Evolutionary conservation across 2,329 filamentous ascomycete species (phyloP), one percentile per base, ranked within the genome.

Genomic region (Calonectria henricotiae): DNA sequence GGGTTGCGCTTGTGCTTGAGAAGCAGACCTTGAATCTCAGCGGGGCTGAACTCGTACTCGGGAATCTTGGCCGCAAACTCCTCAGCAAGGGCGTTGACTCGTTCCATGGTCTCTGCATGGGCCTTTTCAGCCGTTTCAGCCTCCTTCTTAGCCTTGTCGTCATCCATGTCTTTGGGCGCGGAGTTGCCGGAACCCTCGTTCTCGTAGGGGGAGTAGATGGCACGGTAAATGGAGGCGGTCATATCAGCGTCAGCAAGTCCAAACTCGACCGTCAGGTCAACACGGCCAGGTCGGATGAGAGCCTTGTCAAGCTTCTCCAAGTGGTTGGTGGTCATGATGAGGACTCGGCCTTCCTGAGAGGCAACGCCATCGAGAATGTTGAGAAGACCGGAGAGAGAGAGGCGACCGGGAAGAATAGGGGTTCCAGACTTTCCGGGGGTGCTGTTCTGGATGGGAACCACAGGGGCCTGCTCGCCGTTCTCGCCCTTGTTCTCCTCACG

Each of bases 291-390:
- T 0, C 90, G 89, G 71, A 91, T 90, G 20, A 92, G 84, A 0
- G 90, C 90, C 71, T 87, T 87, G 81, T 91, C 89, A 9, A 91
- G 85, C 76, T 89, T 89, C 71, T 91, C 88, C 0, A 89, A 65
- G 78, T 90, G 88, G 74, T 91, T 91, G n/a, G 89, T 91, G 2
- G 89, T 91, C 89, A 91, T 91, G 79, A 91, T 87, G 15, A 91
- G 84, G 5, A 91, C 84, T n/a, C 89, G 86, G 7, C 89, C 89
- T 76, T 91, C 89, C 72, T 90, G 88, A 9, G 89, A 90, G 20
- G 89, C 89, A 7, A 91, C 89, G 44, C 94, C 93, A 75, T 97
- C 93, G 46, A 96, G 91, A 55, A 93, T 92, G 81, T 96, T 96
- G 58, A 96, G 89, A 2, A 96, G 85, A 0, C 93, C 93, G 0